A percentile compares a stretch with the other conserved stretches of the same genome.
Conservation (phyloP, 208 protist genomes). For the Blastocrithidia nonstop region DNA sequence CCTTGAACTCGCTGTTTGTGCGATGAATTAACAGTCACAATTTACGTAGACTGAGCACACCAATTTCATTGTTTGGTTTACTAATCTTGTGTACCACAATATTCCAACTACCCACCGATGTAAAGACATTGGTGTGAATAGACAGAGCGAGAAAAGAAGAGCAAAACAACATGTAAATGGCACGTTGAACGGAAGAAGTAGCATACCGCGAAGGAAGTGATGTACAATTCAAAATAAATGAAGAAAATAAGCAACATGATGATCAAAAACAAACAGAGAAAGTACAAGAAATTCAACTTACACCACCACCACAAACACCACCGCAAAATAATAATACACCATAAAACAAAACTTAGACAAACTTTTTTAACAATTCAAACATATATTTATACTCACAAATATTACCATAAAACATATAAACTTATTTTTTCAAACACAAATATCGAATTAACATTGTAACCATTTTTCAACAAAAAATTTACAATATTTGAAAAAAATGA, state of each 20-base stretch:
- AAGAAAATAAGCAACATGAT: neutral
- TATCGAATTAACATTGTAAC: no score
- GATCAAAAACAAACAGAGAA: conserved; percentile 1
- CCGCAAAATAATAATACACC: no score
- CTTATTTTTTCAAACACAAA: no score
- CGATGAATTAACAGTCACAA: conserved; percentile 20
- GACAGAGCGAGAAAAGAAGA: conserved; percentile 8
- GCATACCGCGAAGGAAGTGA: conserved; percentile 22
- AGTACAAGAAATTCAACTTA: no score
- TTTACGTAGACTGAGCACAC: conserved; percentile 35
- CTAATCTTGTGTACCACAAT: conserved; percentile 21
- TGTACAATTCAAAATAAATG: neutral
- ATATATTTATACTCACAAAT: no score
- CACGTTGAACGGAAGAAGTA: conserved; percentile 11
- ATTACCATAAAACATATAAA: no score
- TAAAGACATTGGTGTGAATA: conserved; percentile 15
- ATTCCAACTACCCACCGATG: conserved; percentile 35
- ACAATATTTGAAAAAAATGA: no score
- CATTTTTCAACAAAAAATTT: no score
- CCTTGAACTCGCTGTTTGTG: conserved; percentile 42
- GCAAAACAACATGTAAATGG: conserved; percentile 17
- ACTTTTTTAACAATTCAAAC: no score
- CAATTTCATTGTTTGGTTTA: conserved; percentile 39
- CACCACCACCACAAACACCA: no score
- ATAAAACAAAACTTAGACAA: no score